These are phyloP conservation scores for Mantamonas sphyraenae DNA, from an alignment of 78 protist species.

Conservation along the genomic window DNA sequence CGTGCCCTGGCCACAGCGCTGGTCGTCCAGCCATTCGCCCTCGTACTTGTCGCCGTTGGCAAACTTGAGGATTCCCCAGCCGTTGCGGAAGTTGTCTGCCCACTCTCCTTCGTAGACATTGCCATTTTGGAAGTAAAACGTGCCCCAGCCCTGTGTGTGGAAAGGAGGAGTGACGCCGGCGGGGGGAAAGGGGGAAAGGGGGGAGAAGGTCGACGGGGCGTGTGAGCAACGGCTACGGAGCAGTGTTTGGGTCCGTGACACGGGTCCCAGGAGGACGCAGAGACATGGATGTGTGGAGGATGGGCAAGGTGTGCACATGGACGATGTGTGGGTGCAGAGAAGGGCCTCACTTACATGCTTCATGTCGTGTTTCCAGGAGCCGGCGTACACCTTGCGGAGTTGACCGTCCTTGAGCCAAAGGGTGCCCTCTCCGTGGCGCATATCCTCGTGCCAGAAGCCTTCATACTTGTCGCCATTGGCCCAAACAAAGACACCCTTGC, in stretches of 20 bases:
- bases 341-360: neutral
- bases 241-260: neutral
- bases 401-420: neutral
- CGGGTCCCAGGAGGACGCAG: neutral
- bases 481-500: too few relatives aligned
- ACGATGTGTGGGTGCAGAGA: neutral
- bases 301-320: neutral
- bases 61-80: neutral
- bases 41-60: conserved; percentile 17
- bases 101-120: neutral
- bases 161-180: neutral
- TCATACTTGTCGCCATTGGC: too few relatives aligned
- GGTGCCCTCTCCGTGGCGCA: neutral
- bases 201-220: neutral
- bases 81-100: neutral
- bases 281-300: neutral
- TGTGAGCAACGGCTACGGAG: neutral
- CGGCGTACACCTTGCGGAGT: neutral
- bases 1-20: conserved; percentile 10
- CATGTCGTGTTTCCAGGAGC: neutral
- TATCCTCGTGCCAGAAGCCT: neutral
- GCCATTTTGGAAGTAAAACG: neutral
- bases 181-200: neutral
- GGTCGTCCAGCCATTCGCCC: conserved; percentile 21
- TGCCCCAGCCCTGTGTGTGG: neutral